Base-by-base conservation (phyloP, 352 stramenopile genomes). In the Phytophthora pisi region DNA sequence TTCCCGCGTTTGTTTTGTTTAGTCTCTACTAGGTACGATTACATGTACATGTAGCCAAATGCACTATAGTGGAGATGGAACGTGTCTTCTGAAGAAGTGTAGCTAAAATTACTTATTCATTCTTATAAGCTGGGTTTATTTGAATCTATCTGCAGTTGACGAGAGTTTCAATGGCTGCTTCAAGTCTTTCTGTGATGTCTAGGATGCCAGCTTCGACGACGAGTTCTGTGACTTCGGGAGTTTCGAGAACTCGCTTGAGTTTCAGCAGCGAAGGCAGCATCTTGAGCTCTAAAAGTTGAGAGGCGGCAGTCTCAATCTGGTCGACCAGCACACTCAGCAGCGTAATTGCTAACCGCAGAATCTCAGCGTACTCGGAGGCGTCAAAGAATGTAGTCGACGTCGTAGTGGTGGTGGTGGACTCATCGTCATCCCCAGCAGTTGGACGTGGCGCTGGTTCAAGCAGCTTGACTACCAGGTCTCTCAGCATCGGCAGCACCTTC, bases 321-420 rank as follows among this genome's bases (percentile, higher is more conserved):
- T 82, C 78, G 0, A 84, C 68, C 18, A 92, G 24, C 2, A 82
- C 60, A 61, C 78, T 79, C 7, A 90, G 58, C 2, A 92, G 52
- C 36, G 86, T 89, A 11, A 92, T 58, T 0, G 61, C 59, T 10
- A 93, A 53, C 13, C 80, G 77, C 20, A 89, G n/a, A 16, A 93
- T 61, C 73, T 93, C 83, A 26, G 76, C 65, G 24, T 78, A 80
- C 66, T 93, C 85, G 0, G 61, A 63, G 9, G 63, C 16, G 3
- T 87, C 78, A 13, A 65, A 56, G 43, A 52, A 60, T 5, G 38
- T 50, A 3, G 55, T 52, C 26, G 10, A 20, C n/a, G 5, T 18
- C 9, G 23, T 11, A 20, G 20, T 20, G 42, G 16, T 23, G 42
- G 16, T 23, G 16, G 18, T 38, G n/a, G 9, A 50, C 13, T 66